Base-by-base conservation (phyloP, 768 basidiomycete species). In the Paxillus involutus region DNA sequence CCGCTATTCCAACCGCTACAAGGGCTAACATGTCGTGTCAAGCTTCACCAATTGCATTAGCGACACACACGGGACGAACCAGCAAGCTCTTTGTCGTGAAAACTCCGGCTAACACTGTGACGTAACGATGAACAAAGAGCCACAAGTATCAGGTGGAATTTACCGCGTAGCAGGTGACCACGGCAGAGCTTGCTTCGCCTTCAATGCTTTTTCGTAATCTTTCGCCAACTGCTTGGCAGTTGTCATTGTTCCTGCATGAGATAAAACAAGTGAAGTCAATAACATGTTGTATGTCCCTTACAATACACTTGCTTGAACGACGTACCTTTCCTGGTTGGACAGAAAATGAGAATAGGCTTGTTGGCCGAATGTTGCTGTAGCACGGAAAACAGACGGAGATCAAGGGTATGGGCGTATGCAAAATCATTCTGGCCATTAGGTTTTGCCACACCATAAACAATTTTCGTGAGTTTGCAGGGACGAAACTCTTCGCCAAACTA, bases 401-500 rank as follows among this genome's bases (percentile, higher is more conserved):
- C 90, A 12, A 98, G 78, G 5, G 72, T 77, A 54, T 79, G 82
- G 3, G 79, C 77, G 64, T 94, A 94, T 13, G 78, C 78, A 64
- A 92, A 95, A 58, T 93, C 91, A 61, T 94, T 96, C 49, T 82
- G 79, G 44, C 77, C 76, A 58, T 77, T 83, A 39, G 75, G 68
- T 39, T 84, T 81, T 19, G 79, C 76, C 56, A 90, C 81, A 2
- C 88, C 87, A 59, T 91, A 80, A 10, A 97, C 89, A 60, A 82
- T 75, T 48, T 85, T 80, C 3, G 77, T 81, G 6, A 96, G 77
- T 63, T 83, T 84, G 72, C 94, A 95, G 2, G 96, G 94, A 26
- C 96, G 80, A 63, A 84, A 98, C 51, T 91, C 88, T 64, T 98
- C 94, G 10, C 91, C 94, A 57, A 99, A 98, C 93, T 97, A 53